Percentiles rank a stretch among this genome's conserved stretches.
phyloP scores from a whole-genome alignment of 1,284 basidiomycete species.

The Porphyrellus sp. region DNA sequence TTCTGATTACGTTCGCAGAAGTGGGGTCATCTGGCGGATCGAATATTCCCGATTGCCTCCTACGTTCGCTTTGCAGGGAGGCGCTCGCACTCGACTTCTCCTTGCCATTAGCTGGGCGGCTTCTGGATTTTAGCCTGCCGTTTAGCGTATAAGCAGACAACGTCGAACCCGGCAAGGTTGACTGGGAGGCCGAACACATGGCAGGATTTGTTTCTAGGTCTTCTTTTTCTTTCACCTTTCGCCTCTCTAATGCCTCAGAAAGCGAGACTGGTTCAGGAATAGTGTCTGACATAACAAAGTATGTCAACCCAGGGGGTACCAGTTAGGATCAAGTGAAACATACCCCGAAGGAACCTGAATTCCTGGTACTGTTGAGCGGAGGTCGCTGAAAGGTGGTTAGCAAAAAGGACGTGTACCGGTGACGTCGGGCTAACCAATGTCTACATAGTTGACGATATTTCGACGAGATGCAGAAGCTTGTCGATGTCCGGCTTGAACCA shows the following conservation, averaged over 20 bases:
- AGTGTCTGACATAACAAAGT: constrained; percentile 47
- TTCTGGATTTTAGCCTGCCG: constrained; percentile 42
- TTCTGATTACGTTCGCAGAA: constrained; percentile 24
- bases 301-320: not conserved
- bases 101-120: constrained; percentile 39
- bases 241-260: constrained; percentile 52
- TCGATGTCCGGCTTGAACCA: constrained; percentile 56
- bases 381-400: constrained; percentile 41
- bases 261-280: constrained; percentile 63
- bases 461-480: constrained; percentile 53
- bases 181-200: constrained; percentile 37
- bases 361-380: constrained; percentile 59
- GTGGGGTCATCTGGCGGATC: constrained; percentile 26
- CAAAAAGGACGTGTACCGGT: constrained; percentile 3
- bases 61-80: constrained; percentile 29
- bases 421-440: constrained; percentile 54
- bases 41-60: constrained; percentile 17
- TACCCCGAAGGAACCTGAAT: constrained; percentile 68
- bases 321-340: not conserved
- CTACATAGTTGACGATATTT: constrained; percentile 56
- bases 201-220: constrained; percentile 58
- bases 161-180: constrained; percentile 21
- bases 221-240: constrained; percentile 56
- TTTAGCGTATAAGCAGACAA: constrained; percentile 24
- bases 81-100: constrained; percentile 38